Percentiles rank a stretch among this genome's conserved stretches.
Evolutionary conservation across 1,284 basidiomycete species (phyloP).

Genomic region (Vanrija sp.): DNA sequence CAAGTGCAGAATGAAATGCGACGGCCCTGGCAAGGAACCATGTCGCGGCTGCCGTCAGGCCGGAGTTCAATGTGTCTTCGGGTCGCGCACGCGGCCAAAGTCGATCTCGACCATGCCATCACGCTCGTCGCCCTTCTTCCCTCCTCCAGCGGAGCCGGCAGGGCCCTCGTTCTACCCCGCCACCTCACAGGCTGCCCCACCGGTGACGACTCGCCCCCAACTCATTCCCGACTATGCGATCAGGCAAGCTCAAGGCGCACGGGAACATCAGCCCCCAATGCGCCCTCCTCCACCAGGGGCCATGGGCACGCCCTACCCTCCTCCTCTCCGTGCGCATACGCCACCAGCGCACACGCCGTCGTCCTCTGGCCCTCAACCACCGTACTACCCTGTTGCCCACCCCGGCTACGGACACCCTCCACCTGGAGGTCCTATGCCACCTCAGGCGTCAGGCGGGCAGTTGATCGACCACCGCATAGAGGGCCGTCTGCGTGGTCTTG

Average conservation of each 20-base stretch:
- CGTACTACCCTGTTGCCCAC: not conserved
- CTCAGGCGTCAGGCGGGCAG: slow-evolving; percentile 7
- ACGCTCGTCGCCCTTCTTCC: slow-evolving; percentile 35
- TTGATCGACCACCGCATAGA: slow-evolving; percentile 10
- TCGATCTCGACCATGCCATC: slow-evolving; percentile 34
- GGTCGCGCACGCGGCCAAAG: slow-evolving; percentile 42
- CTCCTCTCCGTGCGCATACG: slow-evolving; percentile 13
- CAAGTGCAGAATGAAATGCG: slow-evolving; percentile 43
- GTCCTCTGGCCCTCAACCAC: not conserved
- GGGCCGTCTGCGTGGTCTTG: slow-evolving; percentile 11
- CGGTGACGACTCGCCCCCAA: slow-evolving; percentile 30
- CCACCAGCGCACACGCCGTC: slow-evolving; percentile 9
- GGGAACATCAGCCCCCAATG: slow-evolving; percentile 19
- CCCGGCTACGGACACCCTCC: not conserved
- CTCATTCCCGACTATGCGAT: slow-evolving; percentile 27
- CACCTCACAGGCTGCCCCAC: slow-evolving; percentile 33
- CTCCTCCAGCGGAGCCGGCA: slow-evolving; percentile 20
- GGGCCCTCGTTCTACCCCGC: slow-evolving; percentile 31
- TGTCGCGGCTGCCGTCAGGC: slow-evolving; percentile 45
- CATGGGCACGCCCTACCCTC: slow-evolving; percentile 16
- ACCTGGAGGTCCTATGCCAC: slow-evolving; percentile 1
- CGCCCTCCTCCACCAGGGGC: slow-evolving; percentile 30
- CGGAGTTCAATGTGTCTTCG: slow-evolving; percentile 42
- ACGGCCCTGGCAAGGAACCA: slow-evolving; percentile 40
- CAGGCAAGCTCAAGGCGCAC: slow-evolving; percentile 10